Base-by-base conservation (phyloP, 2,329 filamentous ascomycete species). In the Aspergillus puulaauensis region DNA sequence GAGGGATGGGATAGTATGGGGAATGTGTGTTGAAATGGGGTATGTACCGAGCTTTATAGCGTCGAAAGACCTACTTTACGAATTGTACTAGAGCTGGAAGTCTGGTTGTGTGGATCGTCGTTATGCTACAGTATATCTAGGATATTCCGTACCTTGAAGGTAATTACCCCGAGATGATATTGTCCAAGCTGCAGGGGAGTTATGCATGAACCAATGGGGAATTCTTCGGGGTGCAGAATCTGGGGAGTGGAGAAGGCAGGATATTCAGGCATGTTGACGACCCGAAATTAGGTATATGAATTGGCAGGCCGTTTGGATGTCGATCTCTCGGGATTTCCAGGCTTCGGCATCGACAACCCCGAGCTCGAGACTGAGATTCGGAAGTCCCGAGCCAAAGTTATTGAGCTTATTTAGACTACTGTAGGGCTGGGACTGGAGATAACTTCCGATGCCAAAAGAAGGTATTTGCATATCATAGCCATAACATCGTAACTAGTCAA, bases 401-500 rank as follows among this genome's bases (percentile, higher is more conserved):
- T 31, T 11, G 9, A 31, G 27, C 9, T 31, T 31, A 31, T 31
- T 31, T 31, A 9, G 27, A 31, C 27, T 31, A 31, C 27, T 31
- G 27, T 4, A 31, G 8, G 27, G 27, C 9, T 31, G 27, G 27
- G 27, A 11, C 27, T 31, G 8, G 24, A 33, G 17, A 24, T n/a
- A 37, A 49, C 19, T 23, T 21, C 2, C 3, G 14, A 45, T 27
- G 31, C 15, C 31, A 49, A 51, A 45, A 14, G 8, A 21, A 21
- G 19, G 19, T 4, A 43, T 21, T 50, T 45, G 21, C 46, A 47
- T 46, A 19, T 53, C 51, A 35, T 54, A 46, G 39, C 12, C 52
- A 44, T 54, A 54, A 54, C 33, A 54, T 54, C 52, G 52, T 54
- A 54, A 48, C 33, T 54, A 37, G 23, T n/a, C 9, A 27, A 17